These are phyloP conservation scores for Epichloe sibirici DNA, from an alignment of 2,329 filamentous ascomycete genomes.

Conservation along the genomic window DNA sequence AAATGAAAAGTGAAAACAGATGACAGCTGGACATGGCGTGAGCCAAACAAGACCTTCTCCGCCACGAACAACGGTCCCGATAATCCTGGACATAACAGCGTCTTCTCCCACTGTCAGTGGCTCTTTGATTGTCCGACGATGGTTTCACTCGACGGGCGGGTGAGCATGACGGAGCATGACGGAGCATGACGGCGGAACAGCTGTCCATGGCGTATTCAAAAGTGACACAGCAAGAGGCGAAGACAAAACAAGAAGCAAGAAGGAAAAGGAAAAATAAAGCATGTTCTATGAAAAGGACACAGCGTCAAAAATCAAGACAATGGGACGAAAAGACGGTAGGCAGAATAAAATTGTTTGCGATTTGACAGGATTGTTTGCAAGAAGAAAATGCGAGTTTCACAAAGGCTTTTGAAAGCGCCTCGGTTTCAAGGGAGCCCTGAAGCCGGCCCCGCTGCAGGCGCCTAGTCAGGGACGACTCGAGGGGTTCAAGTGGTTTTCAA, in stretches of 20 bases:
- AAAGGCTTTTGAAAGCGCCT: background rate
- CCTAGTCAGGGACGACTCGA: no score
- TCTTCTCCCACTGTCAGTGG: background rate
- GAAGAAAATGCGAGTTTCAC: constrained; percentile 6
- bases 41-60: background rate
- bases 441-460: no score
- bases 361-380: background rate
- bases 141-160: background rate
- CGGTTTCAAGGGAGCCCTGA: background rate
- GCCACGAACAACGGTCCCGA: background rate
- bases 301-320: background rate
- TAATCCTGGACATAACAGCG: no score
- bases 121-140: background rate
- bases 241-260: background rate
- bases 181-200: no score
- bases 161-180: background rate
- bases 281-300: background rate
- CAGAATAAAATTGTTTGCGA: constrained; percentile 7
- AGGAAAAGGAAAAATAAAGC: background rate
- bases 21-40: background rate
- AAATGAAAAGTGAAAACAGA: background rate
- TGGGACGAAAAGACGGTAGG: constrained; percentile 5
- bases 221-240: background rate
- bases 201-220: background rate
- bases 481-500: no score